Conservation (phyloP, 2,329 filamentous ascomycete genomes). For the Cordyceps militaris region DNA sequence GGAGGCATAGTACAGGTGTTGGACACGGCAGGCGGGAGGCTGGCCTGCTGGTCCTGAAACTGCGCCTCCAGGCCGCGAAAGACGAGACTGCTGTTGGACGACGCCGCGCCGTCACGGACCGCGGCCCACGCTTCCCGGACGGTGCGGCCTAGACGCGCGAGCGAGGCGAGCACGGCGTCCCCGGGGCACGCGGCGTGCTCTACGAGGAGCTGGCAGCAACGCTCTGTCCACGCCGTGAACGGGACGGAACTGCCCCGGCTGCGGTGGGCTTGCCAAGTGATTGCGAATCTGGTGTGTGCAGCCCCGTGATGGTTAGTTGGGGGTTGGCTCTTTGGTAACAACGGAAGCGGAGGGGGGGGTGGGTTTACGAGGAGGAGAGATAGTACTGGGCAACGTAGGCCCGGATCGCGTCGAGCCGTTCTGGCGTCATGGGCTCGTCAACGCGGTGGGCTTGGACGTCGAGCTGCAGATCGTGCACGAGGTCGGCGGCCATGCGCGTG, state of each 20-base stretch:
- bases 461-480: constrained; percentile 43
- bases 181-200: constrained; percentile 27
- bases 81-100: constrained; percentile 34
- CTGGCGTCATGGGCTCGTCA: constrained; percentile 7
- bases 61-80: constrained; percentile 42
- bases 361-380: constrained; percentile 2
- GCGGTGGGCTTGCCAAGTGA: constrained; percentile 31
- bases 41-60: constrained; percentile 32
- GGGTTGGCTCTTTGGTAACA: too few relatives aligned
- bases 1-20: constrained; percentile 12
- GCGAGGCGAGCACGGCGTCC: constrained; percentile 37
- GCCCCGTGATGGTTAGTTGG: too few relatives aligned
- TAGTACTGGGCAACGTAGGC: constrained; percentile 27
- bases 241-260: constrained; percentile 21
- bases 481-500: constrained; percentile 44
- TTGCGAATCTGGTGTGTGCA: constrained; percentile 33
- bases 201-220: constrained; percentile 39
- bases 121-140: constrained; percentile 31
- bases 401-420: constrained; percentile 36
- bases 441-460: constrained; percentile 29
- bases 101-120: constrained; percentile 20
- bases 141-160: constrained; percentile 36
- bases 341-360: background rate
- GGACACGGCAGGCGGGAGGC: constrained; percentile 30
- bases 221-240: constrained; percentile 37